Conservation (phyloP, 1,284 basidiomycete species). For the Rhizoctonia solani region DNA sequence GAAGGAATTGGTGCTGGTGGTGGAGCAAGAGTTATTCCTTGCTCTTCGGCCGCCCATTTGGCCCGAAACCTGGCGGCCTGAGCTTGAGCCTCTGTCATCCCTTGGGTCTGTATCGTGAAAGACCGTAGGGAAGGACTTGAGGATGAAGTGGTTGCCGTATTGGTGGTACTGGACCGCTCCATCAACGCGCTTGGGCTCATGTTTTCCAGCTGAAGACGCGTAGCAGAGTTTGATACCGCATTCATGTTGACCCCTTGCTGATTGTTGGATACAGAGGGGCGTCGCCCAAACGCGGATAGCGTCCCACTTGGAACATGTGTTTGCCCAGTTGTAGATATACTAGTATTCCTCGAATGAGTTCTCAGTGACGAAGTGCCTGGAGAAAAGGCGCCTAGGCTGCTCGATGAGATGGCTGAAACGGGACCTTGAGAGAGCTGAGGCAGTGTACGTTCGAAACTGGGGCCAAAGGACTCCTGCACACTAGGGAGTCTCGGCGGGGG, state of each 20-base stretch:
- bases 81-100: constrained; percentile 29
- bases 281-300: constrained; percentile 24
- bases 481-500: neutral
- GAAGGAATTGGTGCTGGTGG: neutral
- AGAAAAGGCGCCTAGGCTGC: neutral
- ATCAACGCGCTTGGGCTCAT: neutral
- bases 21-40: neutral
- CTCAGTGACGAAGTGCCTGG: neutral
- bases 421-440: neutral
- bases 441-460: neutral
- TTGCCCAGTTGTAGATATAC: constrained; percentile 10
- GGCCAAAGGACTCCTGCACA: neutral
- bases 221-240: neutral
- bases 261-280: constrained; percentile 12
- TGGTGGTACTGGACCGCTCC: constrained; percentile 4
- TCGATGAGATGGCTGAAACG: constrained; percentile 4
- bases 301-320: constrained; percentile 28
- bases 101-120: neutral
- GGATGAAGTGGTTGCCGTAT: neutral
- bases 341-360: constrained; percentile 13
- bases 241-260: neutral
- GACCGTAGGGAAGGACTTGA: constrained; percentile 13
- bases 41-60: constrained; percentile 35
- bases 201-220: constrained; percentile 1
- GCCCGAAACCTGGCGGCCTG: constrained; percentile 34